phyloP scores from a whole-genome alignment of 2,329 filamentous ascomycete species.

The Fusarium sulawesiense region DNA sequence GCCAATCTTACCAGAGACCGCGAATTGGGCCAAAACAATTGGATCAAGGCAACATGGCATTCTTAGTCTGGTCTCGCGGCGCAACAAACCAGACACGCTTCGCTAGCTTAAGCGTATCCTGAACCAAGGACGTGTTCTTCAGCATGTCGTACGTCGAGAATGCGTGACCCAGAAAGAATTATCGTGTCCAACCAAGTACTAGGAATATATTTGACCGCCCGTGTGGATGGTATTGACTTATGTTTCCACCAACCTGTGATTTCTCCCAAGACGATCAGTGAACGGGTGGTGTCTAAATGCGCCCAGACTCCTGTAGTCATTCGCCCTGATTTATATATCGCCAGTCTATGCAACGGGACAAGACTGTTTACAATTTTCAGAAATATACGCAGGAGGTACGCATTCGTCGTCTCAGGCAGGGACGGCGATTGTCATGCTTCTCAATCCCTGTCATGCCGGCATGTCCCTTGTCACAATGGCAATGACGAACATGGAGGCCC shows the following conservation, averaged over 20 bases:
- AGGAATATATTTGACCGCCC: background rate
- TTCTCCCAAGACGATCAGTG: background rate
- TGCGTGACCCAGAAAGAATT: background rate
- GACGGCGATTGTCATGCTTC: conserved; percentile 26
- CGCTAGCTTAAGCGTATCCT: background rate
- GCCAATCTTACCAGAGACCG: background rate
- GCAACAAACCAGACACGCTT: conserved; percentile 9
- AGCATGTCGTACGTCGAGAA: background rate
- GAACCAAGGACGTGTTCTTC: conserved; percentile 3
- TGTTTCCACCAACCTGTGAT: background rate
- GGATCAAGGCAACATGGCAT: background rate
- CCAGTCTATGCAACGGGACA: background rate
- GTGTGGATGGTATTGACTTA: background rate
- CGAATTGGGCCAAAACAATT: background rate
- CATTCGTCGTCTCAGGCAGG: conserved; percentile 17
- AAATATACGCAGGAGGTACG: background rate
- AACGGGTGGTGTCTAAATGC: background rate
- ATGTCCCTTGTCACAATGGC: conserved; percentile 35
- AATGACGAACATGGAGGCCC: conserved; percentile 47
- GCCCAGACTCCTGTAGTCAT: background rate
- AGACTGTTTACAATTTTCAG: conserved; percentile 2
- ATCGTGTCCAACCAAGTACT: background rate
- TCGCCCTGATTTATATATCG: background rate
- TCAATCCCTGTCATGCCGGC: conserved; percentile 15
- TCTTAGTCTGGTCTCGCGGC: background rate